Evolutionary conservation across 768 basidiomycete genomes (phyloP).

Genomic region (Serendipita sp.): DNA sequence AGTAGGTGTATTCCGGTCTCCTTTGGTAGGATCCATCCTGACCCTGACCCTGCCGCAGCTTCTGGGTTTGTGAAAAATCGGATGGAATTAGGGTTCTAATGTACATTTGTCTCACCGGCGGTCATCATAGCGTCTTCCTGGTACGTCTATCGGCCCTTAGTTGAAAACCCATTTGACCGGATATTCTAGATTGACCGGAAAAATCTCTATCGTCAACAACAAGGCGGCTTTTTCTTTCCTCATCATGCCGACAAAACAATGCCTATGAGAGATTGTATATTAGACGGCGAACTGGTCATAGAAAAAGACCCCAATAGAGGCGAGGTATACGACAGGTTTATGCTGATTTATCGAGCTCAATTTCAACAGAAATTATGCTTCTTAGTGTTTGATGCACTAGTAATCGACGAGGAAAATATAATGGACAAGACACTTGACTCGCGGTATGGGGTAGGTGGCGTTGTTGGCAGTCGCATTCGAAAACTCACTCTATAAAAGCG

Average conservation of each 20-base stretch:
- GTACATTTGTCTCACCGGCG: slow-evolving; percentile 46
- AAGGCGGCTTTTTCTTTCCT: slow-evolving; percentile 73
- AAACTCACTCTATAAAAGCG: slow-evolving; percentile 29
- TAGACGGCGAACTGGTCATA: slow-evolving; percentile 89
- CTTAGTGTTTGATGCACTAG: slow-evolving; percentile 85
- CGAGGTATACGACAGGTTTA: slow-evolving; percentile 29
- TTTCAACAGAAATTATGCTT: slow-evolving; percentile 32
- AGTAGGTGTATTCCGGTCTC: slow-evolving; percentile 34
- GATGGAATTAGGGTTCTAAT: slow-evolving; percentile 87
- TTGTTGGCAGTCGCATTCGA: not conserved
- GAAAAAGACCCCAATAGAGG: slow-evolving; percentile 69
- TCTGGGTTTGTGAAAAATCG: slow-evolving; percentile 99
- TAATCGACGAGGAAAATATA: slow-evolving; percentile 69
- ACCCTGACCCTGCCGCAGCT: slow-evolving; percentile 30
- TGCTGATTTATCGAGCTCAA: slow-evolving; percentile 3
- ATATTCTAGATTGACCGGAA: slow-evolving; percentile 75
- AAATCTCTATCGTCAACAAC: slow-evolving; percentile 56
- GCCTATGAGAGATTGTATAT: slow-evolving; percentile 59
- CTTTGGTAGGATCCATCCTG: not conserved
- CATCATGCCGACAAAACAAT: slow-evolving; percentile 56
- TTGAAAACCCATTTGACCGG: not conserved
- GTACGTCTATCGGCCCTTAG: slow-evolving; percentile 29
- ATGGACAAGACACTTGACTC: slow-evolving; percentile 71
- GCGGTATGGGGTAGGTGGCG: slow-evolving; percentile 64
- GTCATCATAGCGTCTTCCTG: slow-evolving; percentile 44